Percentiles rank a stretch among this genome's conserved stretches.
Conservation (phyloP, 192 early-diverging fungal genomes). For the Geranomyces michiganensis region DNA sequence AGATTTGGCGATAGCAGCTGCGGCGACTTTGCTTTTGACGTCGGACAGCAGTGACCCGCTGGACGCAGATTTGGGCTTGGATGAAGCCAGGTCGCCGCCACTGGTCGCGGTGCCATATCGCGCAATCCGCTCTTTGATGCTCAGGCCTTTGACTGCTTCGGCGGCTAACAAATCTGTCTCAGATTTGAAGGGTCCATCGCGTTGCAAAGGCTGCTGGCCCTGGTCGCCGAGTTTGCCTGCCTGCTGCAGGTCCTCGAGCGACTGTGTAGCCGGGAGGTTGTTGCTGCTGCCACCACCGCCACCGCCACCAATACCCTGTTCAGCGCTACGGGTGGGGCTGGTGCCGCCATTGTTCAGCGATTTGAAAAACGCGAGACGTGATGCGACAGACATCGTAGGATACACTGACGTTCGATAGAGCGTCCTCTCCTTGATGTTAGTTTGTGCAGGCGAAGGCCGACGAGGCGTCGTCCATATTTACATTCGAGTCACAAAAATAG, state of each 20-base stretch:
- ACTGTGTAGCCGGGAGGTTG: background rate
- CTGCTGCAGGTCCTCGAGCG: conserved; percentile 1
- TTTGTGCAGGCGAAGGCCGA: too few species aligned
- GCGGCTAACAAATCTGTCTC: conserved; percentile 1
- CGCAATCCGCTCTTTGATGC: conserved; percentile 8
- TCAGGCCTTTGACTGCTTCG: background rate
- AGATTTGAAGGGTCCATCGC: background rate
- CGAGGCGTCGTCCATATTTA: too few species aligned
- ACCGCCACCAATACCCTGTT: background rate
- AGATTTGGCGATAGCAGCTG: background rate
- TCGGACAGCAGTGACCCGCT: background rate
- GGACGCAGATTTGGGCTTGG: background rate
- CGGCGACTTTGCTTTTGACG: background rate
- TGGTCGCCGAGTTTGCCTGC: background rate
- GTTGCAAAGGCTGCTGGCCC: background rate
- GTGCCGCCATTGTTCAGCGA: conserved; percentile 8
- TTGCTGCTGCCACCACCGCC: background rate
- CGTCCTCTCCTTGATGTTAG: too few species aligned
- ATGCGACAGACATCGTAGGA: conserved; percentile 14
- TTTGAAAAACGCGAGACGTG: conserved; percentile 26
- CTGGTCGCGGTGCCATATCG: background rate
- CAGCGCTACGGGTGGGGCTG: background rate
- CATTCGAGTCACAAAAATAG: too few species aligned
- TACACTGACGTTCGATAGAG: too few species aligned
- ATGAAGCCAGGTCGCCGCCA: background rate